phyloP scores from a whole-genome alignment of 1,284 basidiomycete species.

The Ustilago curta region DNA sequence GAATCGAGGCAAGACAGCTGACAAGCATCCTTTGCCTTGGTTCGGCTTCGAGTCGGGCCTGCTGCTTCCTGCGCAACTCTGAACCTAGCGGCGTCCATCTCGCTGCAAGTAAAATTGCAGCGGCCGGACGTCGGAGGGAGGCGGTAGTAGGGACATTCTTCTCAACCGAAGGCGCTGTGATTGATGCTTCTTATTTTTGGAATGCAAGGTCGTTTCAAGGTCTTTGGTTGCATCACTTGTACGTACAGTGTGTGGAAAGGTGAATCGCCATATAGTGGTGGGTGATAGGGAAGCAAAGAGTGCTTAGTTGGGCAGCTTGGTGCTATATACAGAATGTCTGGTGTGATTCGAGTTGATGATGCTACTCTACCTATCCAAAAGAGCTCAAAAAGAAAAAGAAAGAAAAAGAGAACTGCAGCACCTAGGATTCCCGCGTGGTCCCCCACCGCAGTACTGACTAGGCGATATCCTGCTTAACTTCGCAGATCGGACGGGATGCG shows the following conservation, averaged over 20 bases:
- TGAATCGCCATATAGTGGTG: no score
- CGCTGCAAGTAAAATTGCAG: slow-evolving; percentile 31
- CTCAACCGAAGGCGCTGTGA: neutral
- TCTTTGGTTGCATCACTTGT: neutral
- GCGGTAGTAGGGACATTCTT: slow-evolving; percentile 49
- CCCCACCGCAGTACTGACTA: slow-evolving; percentile 86
- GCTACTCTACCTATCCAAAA: no score
- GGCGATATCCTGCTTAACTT: slow-evolving; percentile 82
- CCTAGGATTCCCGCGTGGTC: slow-evolving; percentile 85
- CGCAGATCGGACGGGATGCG: slow-evolving; percentile 84
- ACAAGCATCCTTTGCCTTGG: slow-evolving; percentile 36
- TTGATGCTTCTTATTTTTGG: neutral
- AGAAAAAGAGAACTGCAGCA: slow-evolving; percentile 76
- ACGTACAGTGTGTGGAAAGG: no score
- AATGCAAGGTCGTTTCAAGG: neutral
- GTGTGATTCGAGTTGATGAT: neutral
- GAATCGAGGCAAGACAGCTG: slow-evolving; percentile 24
- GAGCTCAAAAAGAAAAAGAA: slow-evolving; percentile 10
- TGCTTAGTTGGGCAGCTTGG: no score
- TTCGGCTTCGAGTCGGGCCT: slow-evolving; percentile 20
- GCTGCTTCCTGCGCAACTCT: slow-evolving; percentile 56
- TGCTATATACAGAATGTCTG: no score
- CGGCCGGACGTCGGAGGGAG: slow-evolving; percentile 58
- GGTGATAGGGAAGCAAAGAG: no score
- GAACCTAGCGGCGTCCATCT: slow-evolving; percentile 57